Percentiles rank a stretch among this genome's conserved stretches.
Evolutionary conservation across 768 basidiomycete species (phyloP).

Genomic region (Cyclocybe cylindracea): DNA sequence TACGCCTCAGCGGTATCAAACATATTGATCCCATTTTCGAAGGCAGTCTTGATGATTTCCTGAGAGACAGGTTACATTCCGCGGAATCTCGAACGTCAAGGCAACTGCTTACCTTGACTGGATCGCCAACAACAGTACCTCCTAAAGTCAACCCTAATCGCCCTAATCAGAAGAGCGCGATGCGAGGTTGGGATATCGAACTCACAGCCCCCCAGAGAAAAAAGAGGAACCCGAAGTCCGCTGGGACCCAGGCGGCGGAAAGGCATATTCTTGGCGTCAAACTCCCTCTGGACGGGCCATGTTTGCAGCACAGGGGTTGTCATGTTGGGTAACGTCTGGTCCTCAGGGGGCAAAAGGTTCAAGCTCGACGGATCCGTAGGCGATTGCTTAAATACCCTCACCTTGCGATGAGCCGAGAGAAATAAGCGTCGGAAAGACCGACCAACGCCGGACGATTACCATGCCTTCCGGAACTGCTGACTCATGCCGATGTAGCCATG

Average conservation of each 20-base stretch:
- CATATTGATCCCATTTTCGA: conserved; percentile 73
- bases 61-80: conserved; percentile 19
- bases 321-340: too few relatives aligned
- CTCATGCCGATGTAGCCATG: too few relatives aligned
- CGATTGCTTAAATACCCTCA: too few relatives aligned
- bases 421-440: too few relatives aligned
- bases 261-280: conserved; percentile 56
- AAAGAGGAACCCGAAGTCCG: conserved; percentile 65
- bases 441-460: too few relatives aligned
- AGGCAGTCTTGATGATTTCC: conserved; percentile 75
- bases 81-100: neutral
- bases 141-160: conserved; percentile 55
- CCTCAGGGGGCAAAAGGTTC: too few relatives aligned
- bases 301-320: conserved; percentile 18
- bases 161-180: neutral
- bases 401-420: too few relatives aligned
- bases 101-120: conserved; percentile 51
- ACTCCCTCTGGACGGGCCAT: conserved; percentile 33
- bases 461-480: too few relatives aligned
- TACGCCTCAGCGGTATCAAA: conserved; percentile 71
- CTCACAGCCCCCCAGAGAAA: conserved; percentile 70
- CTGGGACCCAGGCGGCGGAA: conserved; percentile 61
- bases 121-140: conserved; percentile 61
- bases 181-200: neutral
- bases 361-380: too few relatives aligned